These are phyloP conservation scores for Tolypocladium cylindrosporum DNA, from an alignment of 2,329 filamentous ascomycete species.

Conservation along the genomic window DNA sequence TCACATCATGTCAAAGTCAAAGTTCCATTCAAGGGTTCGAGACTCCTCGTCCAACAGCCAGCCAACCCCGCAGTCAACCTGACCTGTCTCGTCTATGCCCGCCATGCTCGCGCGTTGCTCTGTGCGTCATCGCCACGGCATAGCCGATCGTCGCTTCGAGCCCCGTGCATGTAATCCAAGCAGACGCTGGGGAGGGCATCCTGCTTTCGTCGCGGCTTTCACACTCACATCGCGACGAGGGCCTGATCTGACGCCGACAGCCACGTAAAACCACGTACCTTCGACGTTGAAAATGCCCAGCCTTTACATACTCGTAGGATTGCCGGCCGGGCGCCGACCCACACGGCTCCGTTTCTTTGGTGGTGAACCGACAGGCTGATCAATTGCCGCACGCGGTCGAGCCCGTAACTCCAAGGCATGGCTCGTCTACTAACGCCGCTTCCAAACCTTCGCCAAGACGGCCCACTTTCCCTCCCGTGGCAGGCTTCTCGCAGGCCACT, in stretches of 20 bases:
- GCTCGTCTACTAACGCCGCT: not conserved
- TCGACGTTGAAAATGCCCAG: not conserved
- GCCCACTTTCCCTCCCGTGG: not conserved
- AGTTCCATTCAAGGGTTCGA: not conserved
- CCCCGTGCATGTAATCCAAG: not conserved
- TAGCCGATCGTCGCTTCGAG: not conserved
- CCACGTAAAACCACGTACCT: too few relatives aligned
- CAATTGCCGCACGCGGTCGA: too few relatives aligned
- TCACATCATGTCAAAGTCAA: not conserved
- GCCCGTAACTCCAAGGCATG: not conserved
- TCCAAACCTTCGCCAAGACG: not conserved
- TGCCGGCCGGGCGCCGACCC: not conserved
- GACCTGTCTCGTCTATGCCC: not conserved
- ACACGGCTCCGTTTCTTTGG: not conserved
- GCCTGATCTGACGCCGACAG: not conserved
- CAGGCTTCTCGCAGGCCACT: not conserved
- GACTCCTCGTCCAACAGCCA: not conserved
- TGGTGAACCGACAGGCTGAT: too few relatives aligned
- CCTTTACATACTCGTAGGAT: not conserved
- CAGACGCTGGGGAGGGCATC: not conserved
- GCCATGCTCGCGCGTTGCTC: not conserved
- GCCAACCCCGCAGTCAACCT: not conserved
- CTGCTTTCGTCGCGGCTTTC: not conserved
- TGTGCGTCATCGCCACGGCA: not conserved
- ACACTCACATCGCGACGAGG: not conserved